Evolutionary conservation across 495 filamentous ascomycete genomes (phyloP).

Genomic region (Xeromyces bisporus): DNA sequence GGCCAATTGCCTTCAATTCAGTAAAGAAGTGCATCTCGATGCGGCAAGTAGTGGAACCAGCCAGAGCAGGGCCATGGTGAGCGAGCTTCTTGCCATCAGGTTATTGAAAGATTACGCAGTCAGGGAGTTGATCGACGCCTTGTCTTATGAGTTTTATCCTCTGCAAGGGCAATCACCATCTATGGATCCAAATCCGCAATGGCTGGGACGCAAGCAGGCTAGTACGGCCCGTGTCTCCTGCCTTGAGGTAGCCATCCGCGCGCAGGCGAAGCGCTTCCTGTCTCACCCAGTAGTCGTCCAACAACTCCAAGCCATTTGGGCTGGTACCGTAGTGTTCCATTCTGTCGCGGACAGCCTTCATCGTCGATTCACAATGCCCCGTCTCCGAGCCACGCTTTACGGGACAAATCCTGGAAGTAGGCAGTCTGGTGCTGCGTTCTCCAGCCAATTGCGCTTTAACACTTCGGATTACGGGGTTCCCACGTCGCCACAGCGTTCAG

Average conservation of each 20-base stretch:
- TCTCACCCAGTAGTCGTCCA: slow-evolving; percentile 80
- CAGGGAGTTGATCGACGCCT: slow-evolving; percentile 72
- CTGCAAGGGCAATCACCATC: slow-evolving; percentile 56
- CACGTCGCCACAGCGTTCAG: slow-evolving; percentile 33
- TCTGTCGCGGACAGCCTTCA: slow-evolving; percentile 70
- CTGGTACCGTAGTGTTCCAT: slow-evolving; percentile 82
- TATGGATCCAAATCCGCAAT: slow-evolving; percentile 10
- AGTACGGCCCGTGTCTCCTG: slow-evolving; percentile 65
- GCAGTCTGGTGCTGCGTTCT: neutral
- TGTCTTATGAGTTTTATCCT: slow-evolving; percentile 89
- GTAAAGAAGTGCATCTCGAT: slow-evolving; percentile 64
- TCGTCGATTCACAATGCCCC: slow-evolving; percentile 23
- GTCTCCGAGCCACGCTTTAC: slow-evolving; percentile 14
- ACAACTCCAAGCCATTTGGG: slow-evolving; percentile 91
- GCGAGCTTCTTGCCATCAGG: slow-evolving; percentile 84
- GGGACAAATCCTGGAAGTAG: slow-evolving; percentile 8
- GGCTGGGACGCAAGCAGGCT: slow-evolving; percentile 22
- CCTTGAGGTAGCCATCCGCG: slow-evolving; percentile 78
- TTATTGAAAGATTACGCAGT: slow-evolving; percentile 76
- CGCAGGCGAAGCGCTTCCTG: slow-evolving; percentile 75
- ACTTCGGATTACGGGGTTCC: slow-evolving; percentile 26
- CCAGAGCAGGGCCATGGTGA: slow-evolving; percentile 67
- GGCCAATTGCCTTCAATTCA: slow-evolving; percentile 86
- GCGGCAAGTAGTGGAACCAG: slow-evolving; percentile 69
- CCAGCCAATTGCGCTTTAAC: slow-evolving; percentile 10